Evolutionary conservation across 805 yeast genomes (phyloP).

Genomic region (Candida ipomoeae): DNA sequence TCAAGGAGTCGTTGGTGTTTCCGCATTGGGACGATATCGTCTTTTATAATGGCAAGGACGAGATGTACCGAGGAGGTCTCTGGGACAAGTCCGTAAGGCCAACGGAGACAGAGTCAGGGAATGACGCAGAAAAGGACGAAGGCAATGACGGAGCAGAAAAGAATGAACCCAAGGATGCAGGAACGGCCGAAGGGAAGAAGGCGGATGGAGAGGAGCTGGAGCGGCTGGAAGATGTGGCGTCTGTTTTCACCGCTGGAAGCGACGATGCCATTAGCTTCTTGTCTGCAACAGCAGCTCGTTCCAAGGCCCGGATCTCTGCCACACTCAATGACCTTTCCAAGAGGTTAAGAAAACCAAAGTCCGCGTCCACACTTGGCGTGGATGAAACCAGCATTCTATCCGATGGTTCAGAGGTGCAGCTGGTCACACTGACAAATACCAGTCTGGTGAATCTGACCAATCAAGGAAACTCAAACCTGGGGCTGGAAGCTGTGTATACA

Average conservation of each 20-base stretch:
- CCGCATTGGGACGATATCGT: slow-evolving; percentile 89
- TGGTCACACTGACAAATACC: background rate
- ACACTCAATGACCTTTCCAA: slow-evolving; percentile 15
- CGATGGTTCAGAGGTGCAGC: slow-evolving; percentile 22
- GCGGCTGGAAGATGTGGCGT: background rate
- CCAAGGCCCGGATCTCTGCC: slow-evolving; percentile 7
- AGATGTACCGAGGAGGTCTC: slow-evolving; percentile 86
- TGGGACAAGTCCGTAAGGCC: slow-evolving; percentile 54
- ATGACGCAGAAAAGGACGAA: background rate
- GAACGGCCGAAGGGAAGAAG: no score
- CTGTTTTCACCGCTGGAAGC: background rate
- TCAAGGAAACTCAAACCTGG: no score
- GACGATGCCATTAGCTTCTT: background rate
- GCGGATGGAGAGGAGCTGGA: background rate
- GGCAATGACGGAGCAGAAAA: background rate
- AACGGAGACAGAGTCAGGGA: no score
- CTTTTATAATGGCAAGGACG: slow-evolving; percentile 60
- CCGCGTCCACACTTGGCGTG: slow-evolving; percentile 21
- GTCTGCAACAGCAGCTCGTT: background rate
- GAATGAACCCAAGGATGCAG: no score
- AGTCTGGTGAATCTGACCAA: background rate
- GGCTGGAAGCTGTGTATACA: background rate
- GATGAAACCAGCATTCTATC: slow-evolving; percentile 25
- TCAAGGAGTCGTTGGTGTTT: slow-evolving; percentile 71
- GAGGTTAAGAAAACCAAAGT: slow-evolving; percentile 20